A percentile compares a stretch with the other conserved stretches of the same genome.
These are phyloP conservation scores for Marasmius oreades DNA, from an alignment of 1,284 basidiomycete genomes.

Conservation along the genomic window DNA sequence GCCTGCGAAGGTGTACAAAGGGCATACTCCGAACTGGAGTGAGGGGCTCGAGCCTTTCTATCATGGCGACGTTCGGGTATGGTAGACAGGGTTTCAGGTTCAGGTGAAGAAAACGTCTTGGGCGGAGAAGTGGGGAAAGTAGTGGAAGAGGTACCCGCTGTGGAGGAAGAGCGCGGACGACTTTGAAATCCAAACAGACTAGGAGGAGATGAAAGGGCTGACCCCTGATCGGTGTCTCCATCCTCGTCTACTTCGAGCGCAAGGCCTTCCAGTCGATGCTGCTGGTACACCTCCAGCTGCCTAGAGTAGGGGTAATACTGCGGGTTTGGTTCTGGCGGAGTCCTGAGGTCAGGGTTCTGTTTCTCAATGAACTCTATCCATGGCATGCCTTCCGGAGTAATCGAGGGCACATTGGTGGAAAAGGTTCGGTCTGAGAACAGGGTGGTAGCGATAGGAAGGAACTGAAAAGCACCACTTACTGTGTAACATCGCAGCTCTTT, in stretches of 20 bases:
- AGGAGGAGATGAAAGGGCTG: conserved; percentile 8
- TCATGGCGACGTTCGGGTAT: conserved; percentile 4
- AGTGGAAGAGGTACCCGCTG: neutral
- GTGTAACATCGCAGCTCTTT: conserved; percentile 84
- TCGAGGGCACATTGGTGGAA: conserved; percentile 78
- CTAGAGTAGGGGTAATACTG: conserved; percentile 51
- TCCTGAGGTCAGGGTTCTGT: conserved; percentile 73
- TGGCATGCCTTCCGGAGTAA: conserved; percentile 61
- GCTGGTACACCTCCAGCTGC: conserved; percentile 10
- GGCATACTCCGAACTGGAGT: conserved; percentile 28
- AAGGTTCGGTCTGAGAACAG: conserved; percentile 72
- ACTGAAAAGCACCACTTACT: conserved; percentile 50
- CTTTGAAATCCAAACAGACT: conserved; percentile 9
- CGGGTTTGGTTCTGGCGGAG: conserved; percentile 47
- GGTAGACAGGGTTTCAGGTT: conserved; percentile 17
- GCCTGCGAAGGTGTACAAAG: conserved; percentile 26
- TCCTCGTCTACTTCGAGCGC: neutral
- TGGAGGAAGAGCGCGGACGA: neutral
- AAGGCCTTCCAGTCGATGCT: conserved; percentile 4
- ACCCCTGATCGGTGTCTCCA: conserved; percentile 1
- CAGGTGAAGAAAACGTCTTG: conserved; percentile 14
- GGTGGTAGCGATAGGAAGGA: neutral
- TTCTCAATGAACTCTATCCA: conserved; percentile 74
- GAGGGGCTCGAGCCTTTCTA: conserved; percentile 16
- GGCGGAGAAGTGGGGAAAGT: conserved; percentile 9